Evolutionary conservation across 208 protist species (phyloP), one percentile per base, ranked within the genome.

Genomic region (Acanthamoeba castellanii): DNA sequence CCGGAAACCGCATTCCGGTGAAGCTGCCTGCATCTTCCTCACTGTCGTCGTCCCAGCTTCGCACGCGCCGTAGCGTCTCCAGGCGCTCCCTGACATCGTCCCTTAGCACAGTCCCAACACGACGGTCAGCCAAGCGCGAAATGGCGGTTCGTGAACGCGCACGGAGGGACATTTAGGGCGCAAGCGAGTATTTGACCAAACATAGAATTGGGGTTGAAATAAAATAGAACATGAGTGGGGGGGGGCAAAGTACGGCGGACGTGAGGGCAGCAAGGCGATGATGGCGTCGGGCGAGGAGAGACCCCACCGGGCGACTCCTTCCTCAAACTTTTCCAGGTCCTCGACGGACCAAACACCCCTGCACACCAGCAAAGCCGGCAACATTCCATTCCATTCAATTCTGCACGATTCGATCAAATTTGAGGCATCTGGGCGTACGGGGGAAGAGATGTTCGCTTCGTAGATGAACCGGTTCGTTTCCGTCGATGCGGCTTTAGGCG

Each of bases 261-360:
- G 42, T 3, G 81, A 61, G 4, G 81, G 81, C 11, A 88, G 32
- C 42, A 64, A n/a, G 13, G 42, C 81, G 18, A 64, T 25, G 27
- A 88, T 64, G 13, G 27, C 81, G 50, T 88, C 81, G 14, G 47
- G 50, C 20, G 81, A 66, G 22, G 50, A 57, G 16, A 88, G 47
- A 27, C 81, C 81, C 27, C 25, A 64, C 27, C 8, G 50, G 27
- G 81, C 81, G 27, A 88, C n/a, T 5, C 32, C 81, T 22, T 88
- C 81, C 7, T 88, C 81, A 37, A 88, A 66, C 6, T 11, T 22
- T 34, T 11, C 22, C 50, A 88, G 18, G 16, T 88, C 81, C 11
- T 88, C 81, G 13, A 64, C 22, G 6, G 81, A 88, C 81, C 81
- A 88, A 6, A 88, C n/a, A 22, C 81, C 81, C 52, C 81, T 88